A percentile compares a stretch with the other conserved stretches of the same genome.
Evolutionary conservation across 176 grass and related monocot genomes (phyloP).

Genomic region (Areca catechu): DNA sequence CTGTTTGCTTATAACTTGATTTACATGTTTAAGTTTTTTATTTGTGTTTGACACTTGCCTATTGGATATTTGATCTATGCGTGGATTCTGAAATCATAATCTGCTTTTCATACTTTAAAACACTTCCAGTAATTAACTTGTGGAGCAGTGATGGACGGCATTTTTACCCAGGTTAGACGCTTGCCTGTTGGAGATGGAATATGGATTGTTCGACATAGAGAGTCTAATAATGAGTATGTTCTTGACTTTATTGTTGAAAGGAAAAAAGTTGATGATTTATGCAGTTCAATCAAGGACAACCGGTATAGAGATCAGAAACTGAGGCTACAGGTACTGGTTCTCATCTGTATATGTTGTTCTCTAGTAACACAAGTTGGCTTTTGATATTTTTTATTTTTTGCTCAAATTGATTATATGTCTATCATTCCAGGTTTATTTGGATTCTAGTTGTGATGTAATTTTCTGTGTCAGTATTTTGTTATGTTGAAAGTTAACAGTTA

Average conservation of each 20-base stretch:
- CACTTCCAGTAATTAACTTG: no score
- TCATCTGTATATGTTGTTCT: not conserved
- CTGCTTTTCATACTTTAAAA: no score
- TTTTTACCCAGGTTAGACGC: constrained; percentile 38
- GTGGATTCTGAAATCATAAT: no score
- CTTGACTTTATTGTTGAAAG: constrained; percentile 96
- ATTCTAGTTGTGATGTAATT: no score
- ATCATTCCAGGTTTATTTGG: no score
- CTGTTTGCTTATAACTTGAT: no score
- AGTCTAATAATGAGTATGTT: constrained; percentile 54
- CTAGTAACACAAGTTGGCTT: no score
- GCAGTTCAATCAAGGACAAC: constrained; percentile 63
- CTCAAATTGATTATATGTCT: not conserved
- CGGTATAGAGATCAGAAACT: constrained; percentile 93
- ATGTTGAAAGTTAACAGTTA: no score
- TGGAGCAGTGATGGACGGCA: not conserved
- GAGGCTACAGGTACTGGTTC: constrained; percentile 55
- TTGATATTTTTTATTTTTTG: not conserved
- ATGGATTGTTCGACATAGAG: constrained; percentile 60
- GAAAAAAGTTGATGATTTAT: constrained; percentile 65
- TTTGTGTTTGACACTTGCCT: no score
- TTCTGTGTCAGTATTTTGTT: no score
- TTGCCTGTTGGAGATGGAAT: constrained; percentile 87
- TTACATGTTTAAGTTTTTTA: no score
- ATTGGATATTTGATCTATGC: no score